A percentile compares a stretch with the other conserved stretches of the same genome.
These are phyloP conservation scores for Thamnidium elegans DNA, from an alignment of 192 early-diverging fungal species.

Conservation along the genomic window DNA sequence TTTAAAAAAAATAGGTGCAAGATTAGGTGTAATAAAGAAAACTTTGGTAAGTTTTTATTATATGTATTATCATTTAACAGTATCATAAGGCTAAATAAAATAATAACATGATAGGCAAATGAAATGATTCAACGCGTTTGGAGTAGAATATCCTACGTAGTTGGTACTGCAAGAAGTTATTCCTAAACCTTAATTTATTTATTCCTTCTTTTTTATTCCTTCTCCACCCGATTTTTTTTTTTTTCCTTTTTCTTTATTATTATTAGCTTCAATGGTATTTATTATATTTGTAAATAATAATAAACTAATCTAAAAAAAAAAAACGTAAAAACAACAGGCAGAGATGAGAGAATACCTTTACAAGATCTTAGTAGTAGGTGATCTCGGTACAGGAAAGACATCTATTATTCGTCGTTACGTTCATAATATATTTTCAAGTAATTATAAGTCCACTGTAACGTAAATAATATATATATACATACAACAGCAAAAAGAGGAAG, in stretches of 20 bases:
- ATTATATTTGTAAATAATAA: background rate
- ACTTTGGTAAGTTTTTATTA: background rate
- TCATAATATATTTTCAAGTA: conserved; percentile 53
- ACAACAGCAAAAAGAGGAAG: background rate
- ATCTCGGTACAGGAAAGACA: conserved; percentile 58
- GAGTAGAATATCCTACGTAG: conserved; percentile 5
- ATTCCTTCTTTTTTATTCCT: background rate
- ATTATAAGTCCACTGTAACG: conserved; percentile 59
- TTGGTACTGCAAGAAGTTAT: background rate
- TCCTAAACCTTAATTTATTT: background rate
- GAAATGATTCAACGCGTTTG: conserved; percentile 12
- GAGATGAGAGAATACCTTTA: conserved; percentile 53
- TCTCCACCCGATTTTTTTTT: background rate
- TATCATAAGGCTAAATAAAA: background rate
- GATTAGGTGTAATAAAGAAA: background rate
- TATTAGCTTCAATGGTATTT: background rate
- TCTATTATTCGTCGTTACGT: conserved; percentile 62
- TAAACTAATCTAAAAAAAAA: background rate
- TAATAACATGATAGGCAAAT: conserved; percentile 12
- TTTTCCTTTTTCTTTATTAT: background rate
- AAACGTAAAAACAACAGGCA: conserved; percentile 5
- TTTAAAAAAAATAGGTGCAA: background rate
- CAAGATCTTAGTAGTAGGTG: conserved; percentile 62
- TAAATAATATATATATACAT: background rate
- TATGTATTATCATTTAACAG: background rate